Evolutionary conservation across 78 protist genomes (phyloP).

Genomic region (Planoprotostelium fungivorum): DNA sequence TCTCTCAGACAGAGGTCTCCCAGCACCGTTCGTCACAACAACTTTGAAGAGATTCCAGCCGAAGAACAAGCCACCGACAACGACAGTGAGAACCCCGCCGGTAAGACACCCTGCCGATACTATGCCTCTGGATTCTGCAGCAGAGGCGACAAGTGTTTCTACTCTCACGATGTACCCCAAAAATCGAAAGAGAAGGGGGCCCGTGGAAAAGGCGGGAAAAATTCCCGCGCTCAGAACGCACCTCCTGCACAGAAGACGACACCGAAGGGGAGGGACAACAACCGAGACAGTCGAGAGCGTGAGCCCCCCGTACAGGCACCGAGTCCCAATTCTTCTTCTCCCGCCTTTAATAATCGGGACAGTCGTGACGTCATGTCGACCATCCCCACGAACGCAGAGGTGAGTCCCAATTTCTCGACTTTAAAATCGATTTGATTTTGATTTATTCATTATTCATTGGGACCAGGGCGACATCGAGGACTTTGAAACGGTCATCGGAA

Average conservation of each 20-base stretch:
- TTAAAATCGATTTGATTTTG: no score
- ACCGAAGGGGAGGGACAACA: no score
- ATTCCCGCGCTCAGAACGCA: not conserved
- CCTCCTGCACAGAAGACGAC: no score
- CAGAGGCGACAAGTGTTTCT: not conserved
- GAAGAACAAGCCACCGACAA: not conserved
- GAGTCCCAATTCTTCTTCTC: no score
- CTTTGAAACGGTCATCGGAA: not conserved
- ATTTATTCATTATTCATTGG: no score
- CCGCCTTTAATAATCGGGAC: not conserved
- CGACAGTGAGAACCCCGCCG: not conserved
- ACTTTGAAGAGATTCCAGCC: not conserved
- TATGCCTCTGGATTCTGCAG: not conserved
- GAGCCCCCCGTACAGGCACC: not conserved
- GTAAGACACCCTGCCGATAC: not conserved
- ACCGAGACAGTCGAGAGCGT: no score
- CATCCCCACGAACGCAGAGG: not conserved
- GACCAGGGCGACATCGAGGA: not conserved
- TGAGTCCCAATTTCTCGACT: no score
- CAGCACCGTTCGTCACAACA: no score
- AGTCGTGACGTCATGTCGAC: not conserved
- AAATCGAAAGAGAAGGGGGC: not conserved
- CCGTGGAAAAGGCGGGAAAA: not conserved
- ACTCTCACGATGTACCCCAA: not conserved
- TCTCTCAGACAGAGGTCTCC: not conserved